phyloP scores from a whole-genome alignment of 2,329 filamentous ascomycete genomes.

The Diaporthe caulivora region DNA sequence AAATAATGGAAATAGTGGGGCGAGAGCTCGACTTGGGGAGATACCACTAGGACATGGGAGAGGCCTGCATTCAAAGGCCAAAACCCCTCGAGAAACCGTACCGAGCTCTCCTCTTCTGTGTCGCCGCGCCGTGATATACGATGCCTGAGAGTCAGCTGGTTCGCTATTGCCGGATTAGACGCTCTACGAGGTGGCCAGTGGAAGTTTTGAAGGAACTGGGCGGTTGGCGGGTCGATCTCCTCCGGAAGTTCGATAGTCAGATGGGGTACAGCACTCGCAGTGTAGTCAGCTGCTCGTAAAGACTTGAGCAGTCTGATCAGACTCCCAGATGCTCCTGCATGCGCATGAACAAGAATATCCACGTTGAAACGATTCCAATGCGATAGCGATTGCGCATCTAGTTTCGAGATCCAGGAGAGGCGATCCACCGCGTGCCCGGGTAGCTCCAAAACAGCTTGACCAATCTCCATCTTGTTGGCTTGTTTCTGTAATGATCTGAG shows the following conservation, averaged over 20 bases:
- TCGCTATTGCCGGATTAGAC: slow-evolving; percentile 56
- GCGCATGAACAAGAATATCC: slow-evolving; percentile 87
- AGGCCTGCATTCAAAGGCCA: slow-evolving; percentile 76
- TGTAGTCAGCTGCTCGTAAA: slow-evolving; percentile 80
- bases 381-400: slow-evolving; percentile 63
- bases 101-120: slow-evolving; percentile 77
- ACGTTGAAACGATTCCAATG: slow-evolving; percentile 81
- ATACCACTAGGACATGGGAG: slow-evolving; percentile 87
- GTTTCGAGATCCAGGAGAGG: slow-evolving; percentile 81
- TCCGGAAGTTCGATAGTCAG: slow-evolving; percentile 88
- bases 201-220: slow-evolving; percentile 72
- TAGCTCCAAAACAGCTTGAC: slow-evolving; percentile 76
- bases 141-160: slow-evolving; percentile 77
- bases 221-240: slow-evolving; percentile 74
- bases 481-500: slow-evolving; percentile 45
- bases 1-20: slow-evolving; percentile 82
- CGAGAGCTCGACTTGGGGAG: slow-evolving; percentile 83
- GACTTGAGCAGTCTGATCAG: slow-evolving; percentile 83
- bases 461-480: slow-evolving; percentile 10
- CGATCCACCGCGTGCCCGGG: slow-evolving; percentile 72
- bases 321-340: slow-evolving; percentile 77
- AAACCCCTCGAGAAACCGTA: slow-evolving; percentile 87
- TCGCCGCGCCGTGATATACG: slow-evolving; percentile 73
- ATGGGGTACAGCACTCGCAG: slow-evolving; percentile 75
- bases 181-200: slow-evolving; percentile 72